phyloP scores from a whole-genome alignment of 495 filamentous ascomycete genomes.

The Podospora didyma region DNA sequence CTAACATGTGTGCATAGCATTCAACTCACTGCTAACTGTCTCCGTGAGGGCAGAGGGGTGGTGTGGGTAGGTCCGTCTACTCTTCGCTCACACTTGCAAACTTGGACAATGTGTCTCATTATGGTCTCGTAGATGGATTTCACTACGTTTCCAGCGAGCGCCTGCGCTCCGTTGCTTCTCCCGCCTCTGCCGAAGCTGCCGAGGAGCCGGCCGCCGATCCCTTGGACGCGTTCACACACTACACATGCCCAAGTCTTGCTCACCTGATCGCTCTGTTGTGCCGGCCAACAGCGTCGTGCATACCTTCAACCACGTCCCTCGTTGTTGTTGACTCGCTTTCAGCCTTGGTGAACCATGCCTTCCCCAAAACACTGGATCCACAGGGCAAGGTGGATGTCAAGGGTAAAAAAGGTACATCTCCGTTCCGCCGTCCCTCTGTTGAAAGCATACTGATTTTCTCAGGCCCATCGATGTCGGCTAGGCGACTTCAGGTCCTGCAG shows the following conservation, averaged over 20 bases:
- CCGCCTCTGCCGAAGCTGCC: background rate
- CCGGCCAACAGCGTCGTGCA: slow-evolving; percentile 55
- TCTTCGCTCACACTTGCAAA: slow-evolving; percentile 5
- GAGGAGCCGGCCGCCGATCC: background rate
- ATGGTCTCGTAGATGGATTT: slow-evolving; percentile 26
- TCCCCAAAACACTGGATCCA: slow-evolving; percentile 43
- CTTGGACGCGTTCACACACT: slow-evolving; percentile 24
- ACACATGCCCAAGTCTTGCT: slow-evolving; percentile 54
- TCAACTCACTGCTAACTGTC: slow-evolving; percentile 61
- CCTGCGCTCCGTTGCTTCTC: slow-evolving; percentile 11
- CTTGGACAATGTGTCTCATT: slow-evolving; percentile 8
- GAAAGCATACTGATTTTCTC: background rate
- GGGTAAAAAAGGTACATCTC: slow-evolving; percentile 20
- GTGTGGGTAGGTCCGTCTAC: slow-evolving; percentile 78
- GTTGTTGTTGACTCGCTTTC: slow-evolving; percentile 78
- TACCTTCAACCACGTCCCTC: slow-evolving; percentile 56
- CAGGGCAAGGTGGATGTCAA: slow-evolving; percentile 17
- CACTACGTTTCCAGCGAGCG: slow-evolving; percentile 28
- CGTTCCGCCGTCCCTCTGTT: background rate
- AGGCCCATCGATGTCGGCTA: slow-evolving; percentile 32
- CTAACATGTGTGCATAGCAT: slow-evolving; percentile 43
- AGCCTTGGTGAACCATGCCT: slow-evolving; percentile 67
- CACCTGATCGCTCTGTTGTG: slow-evolving; percentile 73
- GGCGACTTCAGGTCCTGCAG: slow-evolving; percentile 42
- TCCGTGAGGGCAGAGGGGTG: slow-evolving; percentile 59